phyloP scores from a whole-genome alignment of 2,329 filamentous ascomycete genomes.

The Tolypocladium guangdongense region DNA sequence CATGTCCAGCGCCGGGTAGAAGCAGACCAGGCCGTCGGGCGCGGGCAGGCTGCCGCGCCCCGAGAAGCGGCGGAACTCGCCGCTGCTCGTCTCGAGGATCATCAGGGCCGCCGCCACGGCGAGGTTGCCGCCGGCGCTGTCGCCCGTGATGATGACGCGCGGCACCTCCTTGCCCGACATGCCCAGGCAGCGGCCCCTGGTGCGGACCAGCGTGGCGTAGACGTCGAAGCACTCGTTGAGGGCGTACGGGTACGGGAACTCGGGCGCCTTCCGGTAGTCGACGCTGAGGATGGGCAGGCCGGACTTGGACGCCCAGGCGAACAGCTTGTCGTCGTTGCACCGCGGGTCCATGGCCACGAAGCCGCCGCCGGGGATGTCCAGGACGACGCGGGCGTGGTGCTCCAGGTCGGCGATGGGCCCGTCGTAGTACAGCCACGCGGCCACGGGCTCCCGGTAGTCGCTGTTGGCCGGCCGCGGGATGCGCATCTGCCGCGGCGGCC shows the following conservation, averaged over 20 bases:
- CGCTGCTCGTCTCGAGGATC: conserved; percentile 66
- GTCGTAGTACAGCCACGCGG: conserved; percentile 90
- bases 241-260: conserved; percentile 37
- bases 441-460: conserved; percentile 72
- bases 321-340: conserved; percentile 85
- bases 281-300: conserved; percentile 83
- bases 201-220: conserved; percentile 25
- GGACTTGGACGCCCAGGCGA: conserved; percentile 83
- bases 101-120: conserved; percentile 68
- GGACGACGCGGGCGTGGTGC: conserved; percentile 64
- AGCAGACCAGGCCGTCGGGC: conserved; percentile 71
- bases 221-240: conserved; percentile 41
- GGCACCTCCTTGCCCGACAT: conserved; percentile 28
- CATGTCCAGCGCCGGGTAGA: conserved; percentile 90
- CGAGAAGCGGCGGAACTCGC: conserved; percentile 17
- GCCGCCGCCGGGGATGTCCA: conserved; percentile 89
- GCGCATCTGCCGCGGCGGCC: conserved; percentile 69
- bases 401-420: conserved; percentile 70
- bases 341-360: conserved; percentile 97
- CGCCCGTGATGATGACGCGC: conserved; percentile 33
- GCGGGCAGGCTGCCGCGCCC: conserved; percentile 48
- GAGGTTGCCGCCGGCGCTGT: conserved; percentile 38
- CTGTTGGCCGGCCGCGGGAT: conserved; percentile 74
- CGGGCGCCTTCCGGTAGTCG: conserved; percentile 58
- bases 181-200: conserved; percentile 30